A percentile compares a stretch with the other conserved stretches of the same genome.
Evolutionary conservation across 2,329 filamentous ascomycete species (phyloP).

Genomic region (Fusarium cicatricum): DNA sequence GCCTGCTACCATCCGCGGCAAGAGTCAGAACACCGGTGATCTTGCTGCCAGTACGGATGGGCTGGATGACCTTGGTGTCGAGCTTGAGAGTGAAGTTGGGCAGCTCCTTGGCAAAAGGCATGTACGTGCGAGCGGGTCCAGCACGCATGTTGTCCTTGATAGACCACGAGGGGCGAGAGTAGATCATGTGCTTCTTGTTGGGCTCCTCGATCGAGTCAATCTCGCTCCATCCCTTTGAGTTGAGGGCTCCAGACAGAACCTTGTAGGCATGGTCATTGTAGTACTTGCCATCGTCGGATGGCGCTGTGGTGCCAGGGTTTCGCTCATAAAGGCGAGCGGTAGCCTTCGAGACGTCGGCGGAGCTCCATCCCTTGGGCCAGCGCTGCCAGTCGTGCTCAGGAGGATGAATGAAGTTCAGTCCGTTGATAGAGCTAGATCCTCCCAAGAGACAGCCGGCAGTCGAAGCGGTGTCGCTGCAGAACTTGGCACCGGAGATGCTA

Average conservation of each 20-base stretch:
- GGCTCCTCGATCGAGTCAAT: conserved; percentile 71
- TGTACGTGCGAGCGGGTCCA: conserved; percentile 75
- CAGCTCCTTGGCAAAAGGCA: conserved; percentile 66
- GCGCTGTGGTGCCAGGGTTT: conserved; percentile 68
- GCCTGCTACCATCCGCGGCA: conserved; percentile 56
- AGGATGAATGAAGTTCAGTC: conserved; percentile 41
- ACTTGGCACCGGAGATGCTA: conserved; percentile 33
- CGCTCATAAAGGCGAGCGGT: conserved; percentile 40
- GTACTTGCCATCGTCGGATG: conserved; percentile 71
- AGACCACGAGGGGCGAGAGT: conserved; percentile 73
- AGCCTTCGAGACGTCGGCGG: conserved; percentile 33
- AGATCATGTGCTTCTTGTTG: conserved; percentile 71
- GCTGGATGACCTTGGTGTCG: conserved; percentile 70
- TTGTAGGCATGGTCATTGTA: conserved; percentile 73
- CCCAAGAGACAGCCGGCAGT: conserved; percentile 39
- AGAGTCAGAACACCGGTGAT: conserved; percentile 71
- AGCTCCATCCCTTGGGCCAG: conserved; percentile 39
- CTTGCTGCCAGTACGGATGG: conserved; percentile 67
- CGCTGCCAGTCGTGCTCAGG: conserved; percentile 38
- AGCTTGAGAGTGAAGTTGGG: conserved; percentile 73
- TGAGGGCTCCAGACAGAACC: conserved; percentile 66
- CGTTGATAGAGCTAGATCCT: conserved; percentile 41
- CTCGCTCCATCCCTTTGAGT: conserved; percentile 67
- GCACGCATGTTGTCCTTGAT: conserved; percentile 71
- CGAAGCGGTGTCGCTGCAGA: conserved; percentile 40